Conservation (phyloP, 352 stramenopile species). For the Ophiocytium majus region DNA sequence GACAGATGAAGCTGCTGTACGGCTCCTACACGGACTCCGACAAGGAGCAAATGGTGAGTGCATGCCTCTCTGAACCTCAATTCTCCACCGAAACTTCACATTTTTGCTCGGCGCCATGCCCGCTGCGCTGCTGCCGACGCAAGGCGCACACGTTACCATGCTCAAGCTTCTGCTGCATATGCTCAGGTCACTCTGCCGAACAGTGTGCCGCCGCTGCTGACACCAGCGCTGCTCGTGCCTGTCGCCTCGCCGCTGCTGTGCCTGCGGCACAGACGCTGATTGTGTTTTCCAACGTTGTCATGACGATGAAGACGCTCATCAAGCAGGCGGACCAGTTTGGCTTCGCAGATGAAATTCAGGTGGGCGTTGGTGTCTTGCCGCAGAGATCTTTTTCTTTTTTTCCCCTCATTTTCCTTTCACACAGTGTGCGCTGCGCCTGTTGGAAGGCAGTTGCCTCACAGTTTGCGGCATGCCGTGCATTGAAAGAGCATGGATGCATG, state of each 20-base stretch:
- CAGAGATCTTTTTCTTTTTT: too few species aligned
- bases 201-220: too few species aligned
- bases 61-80: too few species aligned
- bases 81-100: too few species aligned
- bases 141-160: too few species aligned
- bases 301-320: slow-evolving; percentile 80
- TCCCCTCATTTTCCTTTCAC: too few species aligned
- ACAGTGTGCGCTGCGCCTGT: not conserved
- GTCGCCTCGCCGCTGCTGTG: too few species aligned
- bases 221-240: too few species aligned
- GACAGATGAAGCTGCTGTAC: slow-evolving; percentile 67
- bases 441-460: not conserved
- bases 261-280: slow-evolving; percentile 65
- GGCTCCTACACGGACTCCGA: slow-evolving; percentile 43
- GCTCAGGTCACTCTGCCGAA: too few species aligned
- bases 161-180: not conserved
- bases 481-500: not conserved
- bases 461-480: not conserved
- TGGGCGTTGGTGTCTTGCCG: too few species aligned
- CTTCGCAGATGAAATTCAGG: slow-evolving; percentile 35
- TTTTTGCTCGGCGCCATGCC: too few species aligned
- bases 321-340: slow-evolving; percentile 76
- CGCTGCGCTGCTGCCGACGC: too few species aligned
- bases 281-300: slow-evolving; percentile 82
- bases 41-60: slow-evolving; percentile 15